A percentile compares a stretch with the other conserved stretches of the same genome.
Conservation (phyloP, 352 stramenopile genomes). For the Pythium dissimile region DNA sequence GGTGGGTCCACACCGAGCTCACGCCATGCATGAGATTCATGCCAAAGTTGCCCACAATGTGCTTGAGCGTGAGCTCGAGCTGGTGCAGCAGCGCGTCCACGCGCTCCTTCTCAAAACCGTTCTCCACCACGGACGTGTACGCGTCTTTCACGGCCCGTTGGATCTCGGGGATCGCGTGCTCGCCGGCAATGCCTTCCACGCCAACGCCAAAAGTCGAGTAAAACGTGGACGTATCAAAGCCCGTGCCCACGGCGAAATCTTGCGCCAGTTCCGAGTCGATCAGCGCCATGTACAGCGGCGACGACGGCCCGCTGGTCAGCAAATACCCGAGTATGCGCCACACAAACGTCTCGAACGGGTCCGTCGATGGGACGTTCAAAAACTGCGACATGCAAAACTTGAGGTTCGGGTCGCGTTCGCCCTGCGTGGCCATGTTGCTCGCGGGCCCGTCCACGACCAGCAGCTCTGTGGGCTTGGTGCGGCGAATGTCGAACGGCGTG, state of each 20-base stretch:
- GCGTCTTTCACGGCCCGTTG: slow-evolving; percentile 50
- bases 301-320: slow-evolving; percentile 74
- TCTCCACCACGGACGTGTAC: slow-evolving; percentile 47
- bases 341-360: slow-evolving; percentile 76
- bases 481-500: slow-evolving; percentile 34
- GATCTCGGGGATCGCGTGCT: slow-evolving; percentile 52
- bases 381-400: slow-evolving; percentile 82
- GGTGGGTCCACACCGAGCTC: slow-evolving; percentile 69
- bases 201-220: slow-evolving; percentile 77
- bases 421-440: slow-evolving; percentile 47
- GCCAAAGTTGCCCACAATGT: slow-evolving; percentile 81
- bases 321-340: slow-evolving; percentile 76
- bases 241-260: slow-evolving; percentile 74
- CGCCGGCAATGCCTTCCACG: slow-evolving; percentile 64
- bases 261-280: slow-evolving; percentile 75
- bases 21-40: slow-evolving; percentile 72
- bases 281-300: slow-evolving; percentile 77
- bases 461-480: slow-evolving; percentile 17
- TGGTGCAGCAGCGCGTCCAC: slow-evolving; percentile 76
- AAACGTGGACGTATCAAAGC: slow-evolving; percentile 77
- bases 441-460: slow-evolving; percentile 47
- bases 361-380: slow-evolving; percentile 57
- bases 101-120: slow-evolving; percentile 73
- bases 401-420: slow-evolving; percentile 58
- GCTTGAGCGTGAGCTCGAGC: slow-evolving; percentile 79